Conservation (phyloP, 1,284 basidiomycete species). For the Schizophyllum amplum region DNA sequence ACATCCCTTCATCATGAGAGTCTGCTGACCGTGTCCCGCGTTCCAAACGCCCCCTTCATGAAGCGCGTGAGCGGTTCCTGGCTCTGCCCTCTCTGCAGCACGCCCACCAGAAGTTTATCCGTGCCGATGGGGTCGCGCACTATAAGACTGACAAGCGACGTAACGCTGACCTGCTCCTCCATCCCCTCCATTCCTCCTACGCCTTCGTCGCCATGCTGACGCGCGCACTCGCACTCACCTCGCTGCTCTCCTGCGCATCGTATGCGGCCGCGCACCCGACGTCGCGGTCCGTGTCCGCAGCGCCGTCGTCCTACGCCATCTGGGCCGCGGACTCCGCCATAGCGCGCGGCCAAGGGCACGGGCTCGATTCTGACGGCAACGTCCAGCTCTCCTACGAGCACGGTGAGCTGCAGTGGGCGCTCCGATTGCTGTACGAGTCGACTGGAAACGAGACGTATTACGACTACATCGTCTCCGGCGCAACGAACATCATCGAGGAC, state of each 20-base stretch:
- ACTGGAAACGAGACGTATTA: constrained; percentile 33
- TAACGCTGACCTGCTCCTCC: too few species aligned
- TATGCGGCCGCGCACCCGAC: too few species aligned
- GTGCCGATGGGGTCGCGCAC: background rate
- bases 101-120: background rate
- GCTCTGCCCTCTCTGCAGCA: background rate
- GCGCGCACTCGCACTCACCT: too few species aligned
- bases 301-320: constrained; percentile 25
- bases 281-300: background rate
- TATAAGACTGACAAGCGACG: background rate
- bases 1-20: background rate
- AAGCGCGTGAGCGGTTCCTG: background rate
- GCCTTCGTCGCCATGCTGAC: too few species aligned
- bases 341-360: constrained; percentile 33
- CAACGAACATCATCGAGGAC: constrained; percentile 28
- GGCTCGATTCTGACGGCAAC: constrained; percentile 24
- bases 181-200: too few species aligned
- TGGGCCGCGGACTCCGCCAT: constrained; percentile 40
- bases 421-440: constrained; percentile 28
- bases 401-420: constrained; percentile 33
- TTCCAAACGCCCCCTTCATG: background rate
- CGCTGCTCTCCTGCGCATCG: background rate
- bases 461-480: constrained; percentile 30
- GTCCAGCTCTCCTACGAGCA: constrained; percentile 34
- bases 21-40: background rate